Conservation (phyloP, 1,284 basidiomycete genomes). For the Trichosporon sp. region DNA sequence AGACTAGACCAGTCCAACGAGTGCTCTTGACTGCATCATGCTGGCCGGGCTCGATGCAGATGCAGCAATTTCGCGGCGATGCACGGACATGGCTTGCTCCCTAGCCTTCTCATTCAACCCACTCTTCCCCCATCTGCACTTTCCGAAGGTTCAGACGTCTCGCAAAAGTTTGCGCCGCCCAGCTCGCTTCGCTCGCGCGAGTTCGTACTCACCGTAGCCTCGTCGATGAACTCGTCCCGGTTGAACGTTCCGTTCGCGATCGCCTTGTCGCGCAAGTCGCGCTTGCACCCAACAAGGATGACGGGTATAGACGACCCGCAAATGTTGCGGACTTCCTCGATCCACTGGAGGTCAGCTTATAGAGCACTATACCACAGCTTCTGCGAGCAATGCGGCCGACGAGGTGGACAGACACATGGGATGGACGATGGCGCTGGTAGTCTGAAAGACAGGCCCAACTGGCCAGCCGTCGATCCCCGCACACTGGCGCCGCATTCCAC, state of each 20-base stretch:
- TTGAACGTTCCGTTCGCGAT: slow-evolving; percentile 52
- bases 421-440: too few species aligned
- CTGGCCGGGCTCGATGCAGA: too few species aligned
- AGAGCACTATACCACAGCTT: too few species aligned
- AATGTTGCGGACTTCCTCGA: slow-evolving; percentile 90
- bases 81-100: too few species aligned
- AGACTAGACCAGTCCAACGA: too few species aligned
- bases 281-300: slow-evolving; percentile 60
- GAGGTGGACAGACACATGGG: too few species aligned
- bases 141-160: too few species aligned
- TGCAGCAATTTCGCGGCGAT: too few species aligned
- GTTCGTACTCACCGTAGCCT: slow-evolving; percentile 50
- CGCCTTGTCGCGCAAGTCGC: slow-evolving; percentile 61
- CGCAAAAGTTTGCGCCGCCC: not conserved
- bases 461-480: not conserved
- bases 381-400: too few species aligned
- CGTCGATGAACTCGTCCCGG: slow-evolving; percentile 54
- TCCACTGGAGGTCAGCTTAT: slow-evolving; percentile 71
- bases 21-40: too few species aligned
- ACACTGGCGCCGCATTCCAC: not conserved
- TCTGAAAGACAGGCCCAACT: not conserved
- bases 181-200: not conserved
- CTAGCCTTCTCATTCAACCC: not conserved
- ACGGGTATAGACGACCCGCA: slow-evolving; percentile 68
- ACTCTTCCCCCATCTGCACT: not conserved